These are phyloP conservation scores for Yarrowia sp. DNA, from an alignment of 805 yeast species.

Conservation along the genomic window DNA sequence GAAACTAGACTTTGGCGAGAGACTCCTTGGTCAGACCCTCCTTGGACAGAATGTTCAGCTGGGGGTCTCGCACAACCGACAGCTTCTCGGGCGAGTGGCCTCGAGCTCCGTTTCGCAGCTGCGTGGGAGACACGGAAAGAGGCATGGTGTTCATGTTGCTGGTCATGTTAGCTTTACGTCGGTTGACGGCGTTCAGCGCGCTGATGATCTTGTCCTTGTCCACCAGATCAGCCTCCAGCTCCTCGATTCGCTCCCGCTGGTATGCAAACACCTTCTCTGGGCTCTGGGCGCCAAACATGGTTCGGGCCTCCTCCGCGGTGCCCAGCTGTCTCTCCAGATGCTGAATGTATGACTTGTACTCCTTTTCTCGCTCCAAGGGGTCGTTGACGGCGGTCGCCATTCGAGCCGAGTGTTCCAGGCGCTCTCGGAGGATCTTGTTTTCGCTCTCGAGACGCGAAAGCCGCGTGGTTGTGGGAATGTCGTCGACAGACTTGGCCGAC, in stretches of 20 bases:
- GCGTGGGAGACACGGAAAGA: slow-evolving; percentile 18
- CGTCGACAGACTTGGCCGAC: neutral
- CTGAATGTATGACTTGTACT: slow-evolving; percentile 51
- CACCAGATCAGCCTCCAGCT: slow-evolving; percentile 57
- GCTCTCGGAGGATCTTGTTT: slow-evolving; percentile 60
- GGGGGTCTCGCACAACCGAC: slow-evolving; percentile 14
- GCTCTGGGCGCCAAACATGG: slow-evolving; percentile 30
- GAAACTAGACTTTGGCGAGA: neutral
- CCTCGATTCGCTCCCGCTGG: slow-evolving; percentile 66
- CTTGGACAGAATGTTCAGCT: slow-evolving; percentile 10
- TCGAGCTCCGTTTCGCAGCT: neutral
- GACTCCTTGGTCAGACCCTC: slow-evolving; percentile 10
- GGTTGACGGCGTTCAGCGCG: slow-evolving; percentile 64
- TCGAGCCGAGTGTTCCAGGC: slow-evolving; percentile 65
- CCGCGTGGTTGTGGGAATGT: slow-evolving; percentile 35
- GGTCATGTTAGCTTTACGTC: slow-evolving; percentile 48
- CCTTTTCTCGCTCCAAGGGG: slow-evolving; percentile 31
- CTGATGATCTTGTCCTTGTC: slow-evolving; percentile 79
- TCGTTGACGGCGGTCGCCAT: slow-evolving; percentile 27
- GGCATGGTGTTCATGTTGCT: slow-evolving; percentile 22
- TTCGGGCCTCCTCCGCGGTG: slow-evolving; percentile 30
- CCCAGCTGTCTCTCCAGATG: slow-evolving; percentile 58
- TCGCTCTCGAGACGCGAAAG: slow-evolving; percentile 56
- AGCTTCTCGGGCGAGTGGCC: neutral
- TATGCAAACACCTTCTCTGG: slow-evolving; percentile 47